A percentile compares a stretch with the other conserved stretches of the same genome.
phyloP scores from a whole-genome alignment of 345 rosid genomes.

The Salix viminalis region DNA sequence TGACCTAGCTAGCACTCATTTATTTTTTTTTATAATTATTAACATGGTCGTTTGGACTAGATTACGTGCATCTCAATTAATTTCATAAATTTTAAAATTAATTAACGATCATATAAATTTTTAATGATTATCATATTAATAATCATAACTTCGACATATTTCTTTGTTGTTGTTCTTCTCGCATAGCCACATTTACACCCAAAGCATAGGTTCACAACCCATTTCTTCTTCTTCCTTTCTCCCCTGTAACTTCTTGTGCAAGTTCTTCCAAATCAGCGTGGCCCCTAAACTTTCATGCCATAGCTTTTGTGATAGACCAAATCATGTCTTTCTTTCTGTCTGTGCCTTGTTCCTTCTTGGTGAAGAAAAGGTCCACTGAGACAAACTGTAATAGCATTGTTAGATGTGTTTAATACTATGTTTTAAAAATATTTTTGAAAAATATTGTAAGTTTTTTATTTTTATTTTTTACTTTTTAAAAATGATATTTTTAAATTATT shows the following conservation, averaged over 20 bases:
- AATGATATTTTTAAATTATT: too few relatives aligned
- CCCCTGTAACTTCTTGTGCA: background rate
- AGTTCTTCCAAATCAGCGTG: background rate
- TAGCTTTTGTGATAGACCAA: background rate
- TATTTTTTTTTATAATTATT: background rate
- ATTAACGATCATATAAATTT: too few relatives aligned
- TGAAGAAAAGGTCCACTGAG: constrained; percentile 1
- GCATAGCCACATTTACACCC: background rate
- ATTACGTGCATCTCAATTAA: fast-evolving
- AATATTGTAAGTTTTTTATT: too few relatives aligned
- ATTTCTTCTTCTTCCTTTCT: background rate
- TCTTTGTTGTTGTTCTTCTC: constrained; percentile 10
- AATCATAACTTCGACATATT: background rate
- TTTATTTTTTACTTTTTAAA: too few relatives aligned
- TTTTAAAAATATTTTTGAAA: too few relatives aligned
- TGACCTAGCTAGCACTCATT: constrained; percentile 9
- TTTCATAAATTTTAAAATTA: too few relatives aligned
- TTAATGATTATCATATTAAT: too few relatives aligned
- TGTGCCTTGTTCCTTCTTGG: background rate
- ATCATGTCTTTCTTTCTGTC: background rate
- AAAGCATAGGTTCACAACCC: background rate
- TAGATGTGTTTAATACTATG: fast-evolving
- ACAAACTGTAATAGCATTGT: too few relatives aligned
- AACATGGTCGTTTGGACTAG: fast-evolving
- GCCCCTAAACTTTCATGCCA: background rate